Evolutionary conservation across 2,329 filamentous ascomycete species (phyloP), one percentile per base, ranked within the genome.

Genomic region (Pseudocercospora pini-densiflorae): DNA sequence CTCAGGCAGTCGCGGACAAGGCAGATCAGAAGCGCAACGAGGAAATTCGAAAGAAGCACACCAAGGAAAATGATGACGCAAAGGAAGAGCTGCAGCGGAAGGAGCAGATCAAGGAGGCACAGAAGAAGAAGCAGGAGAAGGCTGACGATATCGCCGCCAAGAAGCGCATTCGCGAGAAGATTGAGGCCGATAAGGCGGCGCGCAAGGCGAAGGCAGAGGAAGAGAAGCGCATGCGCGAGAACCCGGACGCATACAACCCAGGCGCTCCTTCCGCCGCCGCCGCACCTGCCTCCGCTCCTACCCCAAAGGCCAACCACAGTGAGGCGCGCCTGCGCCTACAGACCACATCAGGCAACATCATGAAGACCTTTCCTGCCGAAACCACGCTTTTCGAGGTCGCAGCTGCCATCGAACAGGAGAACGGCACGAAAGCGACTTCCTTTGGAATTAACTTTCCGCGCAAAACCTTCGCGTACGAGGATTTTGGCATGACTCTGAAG

Each of bases 341-440:
- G 79, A 94, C 91, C 0, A 78, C 88, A 0, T 83, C 82, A 19
- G 92, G 93, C 14, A 94, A 91, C 68, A 83, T 97, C 62, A 89
- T 90, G 81, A 98, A 97, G 86, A 94, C 91, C 0, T 89, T 97
- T 70, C 90, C 93, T 0, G 93, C 92, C 5, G 92, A 96, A 65
- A 96, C 93, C 2, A 98, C 95, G 0, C 82, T 99, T 10, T 97
- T 97, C 74, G 94, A 99, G 81, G 89, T 99, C 59, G 93, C 92
- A 0, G 88, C 94, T 73, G 86, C 89, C 65, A 77, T 99, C 24
- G 83, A 88, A 76, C 79, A 86, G 59, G 92, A 97, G 69, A 89
- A 87, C 59, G 92, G 91, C 0, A 79, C 87, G 5, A 81, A 88
- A 2, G 90, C 96, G 14, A 86, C 84, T 24, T 93, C 88, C 73